phyloP scores from a whole-genome alignment of 106 monocot genomes.

The Chionographis japonica region DNA sequence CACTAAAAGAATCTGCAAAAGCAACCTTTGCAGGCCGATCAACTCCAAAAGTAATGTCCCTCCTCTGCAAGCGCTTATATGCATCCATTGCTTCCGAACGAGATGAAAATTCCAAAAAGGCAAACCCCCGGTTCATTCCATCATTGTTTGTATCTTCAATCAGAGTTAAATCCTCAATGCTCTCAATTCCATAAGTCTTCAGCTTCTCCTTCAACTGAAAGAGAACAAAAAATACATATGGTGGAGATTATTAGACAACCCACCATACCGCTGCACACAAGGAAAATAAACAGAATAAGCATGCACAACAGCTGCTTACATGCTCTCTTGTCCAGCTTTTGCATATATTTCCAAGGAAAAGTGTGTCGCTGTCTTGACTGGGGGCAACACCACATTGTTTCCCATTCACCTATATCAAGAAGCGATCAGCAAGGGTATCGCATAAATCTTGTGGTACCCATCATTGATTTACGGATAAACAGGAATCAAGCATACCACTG shows the following conservation, averaged over 20 bases:
- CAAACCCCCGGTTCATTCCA: slow-evolving; percentile 92
- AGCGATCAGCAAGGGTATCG: background rate
- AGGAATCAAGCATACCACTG: slow-evolving; percentile 50
- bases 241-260: background rate
- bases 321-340: slow-evolving; percentile 89
- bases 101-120: slow-evolving; percentile 88
- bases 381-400: slow-evolving; percentile 90
- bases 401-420: slow-evolving; percentile 53
- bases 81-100: slow-evolving; percentile 84
- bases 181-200: slow-evolving; percentile 75
- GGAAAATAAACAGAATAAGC: background rate
- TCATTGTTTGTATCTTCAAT: slow-evolving; percentile 77
- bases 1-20: slow-evolving; percentile 83
- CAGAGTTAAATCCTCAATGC: slow-evolving; percentile 65
- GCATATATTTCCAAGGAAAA: slow-evolving; percentile 91
- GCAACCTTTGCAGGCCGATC: slow-evolving; percentile 85
- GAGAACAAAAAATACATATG: background rate
- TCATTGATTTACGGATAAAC: background rate
- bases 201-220: slow-evolving; percentile 76
- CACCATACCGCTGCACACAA: background rate
- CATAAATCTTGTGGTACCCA: background rate
- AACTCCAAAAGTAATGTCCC: slow-evolving; percentile 79
- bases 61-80: slow-evolving; percentile 60
- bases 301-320: slow-evolving; percentile 37
- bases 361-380: slow-evolving; percentile 87